These are phyloP conservation scores for Globisporangium canariense DNA, from an alignment of 352 stramenopile genomes.

Conservation along the genomic window DNA sequence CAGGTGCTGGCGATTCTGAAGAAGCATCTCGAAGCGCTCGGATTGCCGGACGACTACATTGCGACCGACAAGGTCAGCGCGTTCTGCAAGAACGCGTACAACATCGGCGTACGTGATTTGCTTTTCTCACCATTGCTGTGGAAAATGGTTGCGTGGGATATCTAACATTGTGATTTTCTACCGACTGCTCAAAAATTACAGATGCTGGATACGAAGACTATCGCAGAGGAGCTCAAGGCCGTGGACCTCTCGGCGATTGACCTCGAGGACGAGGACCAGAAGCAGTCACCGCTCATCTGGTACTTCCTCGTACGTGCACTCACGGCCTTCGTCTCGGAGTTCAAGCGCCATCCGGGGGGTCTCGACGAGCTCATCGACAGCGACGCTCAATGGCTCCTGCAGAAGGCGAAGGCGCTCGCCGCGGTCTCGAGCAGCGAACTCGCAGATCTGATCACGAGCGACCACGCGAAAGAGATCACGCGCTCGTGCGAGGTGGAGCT, in stretches of 20 bases:
- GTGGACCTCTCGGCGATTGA: conserved; percentile 64
- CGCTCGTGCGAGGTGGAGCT: conserved; percentile 92
- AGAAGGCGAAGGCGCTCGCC: conserved; percentile 42
- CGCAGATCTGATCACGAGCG: conserved; percentile 47
- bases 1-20: conserved; percentile 37
- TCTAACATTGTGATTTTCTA: background rate
- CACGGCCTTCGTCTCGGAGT: conserved; percentile 37
- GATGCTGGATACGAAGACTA: conserved; percentile 72
- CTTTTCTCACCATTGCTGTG: background rate
- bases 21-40: conserved; percentile 24
- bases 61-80: conserved; percentile 64
- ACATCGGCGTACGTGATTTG: conserved; percentile 51
- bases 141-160: background rate
- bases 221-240: conserved; percentile 81
- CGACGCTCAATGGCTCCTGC: conserved; percentile 62
- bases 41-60: conserved; percentile 33
- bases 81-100: conserved; percentile 94
- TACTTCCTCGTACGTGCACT: conserved; percentile 92
- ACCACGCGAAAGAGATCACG: conserved; percentile 90
- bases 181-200: conserved; percentile 7
- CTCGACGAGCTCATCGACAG: conserved; percentile 46
- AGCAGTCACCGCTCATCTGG: conserved; percentile 94
- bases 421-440: conserved; percentile 18
- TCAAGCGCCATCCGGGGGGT: conserved; percentile 81
- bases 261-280: conserved; percentile 71